phyloP scores from a whole-genome alignment of 2,329 filamentous ascomycete species.

The Zymoseptoria brevis region DNA sequence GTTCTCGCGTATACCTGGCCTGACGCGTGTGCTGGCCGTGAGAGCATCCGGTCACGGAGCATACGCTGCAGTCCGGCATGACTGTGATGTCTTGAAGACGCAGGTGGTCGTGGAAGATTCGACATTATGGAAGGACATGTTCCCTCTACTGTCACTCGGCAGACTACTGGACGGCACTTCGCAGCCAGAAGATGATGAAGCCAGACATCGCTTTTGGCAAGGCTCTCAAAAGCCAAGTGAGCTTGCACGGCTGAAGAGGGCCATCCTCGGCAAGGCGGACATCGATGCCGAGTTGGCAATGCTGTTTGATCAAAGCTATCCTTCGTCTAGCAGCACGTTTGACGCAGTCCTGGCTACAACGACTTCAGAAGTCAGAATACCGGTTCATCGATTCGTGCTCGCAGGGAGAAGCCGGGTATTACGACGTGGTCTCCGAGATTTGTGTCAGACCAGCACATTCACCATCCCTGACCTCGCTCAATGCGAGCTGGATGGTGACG shows the following conservation, averaged over 20 bases:
- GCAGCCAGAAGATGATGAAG: constrained; percentile 36
- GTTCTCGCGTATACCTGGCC: constrained; percentile 79
- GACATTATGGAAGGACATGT: constrained; percentile 65
- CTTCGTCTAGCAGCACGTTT: constrained; percentile 36
- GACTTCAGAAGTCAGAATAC: constrained; percentile 62
- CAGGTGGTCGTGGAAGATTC: constrained; percentile 60
- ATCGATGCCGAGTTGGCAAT: constrained; percentile 55
- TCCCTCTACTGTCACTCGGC: constrained; percentile 59
- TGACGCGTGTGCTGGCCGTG: constrained; percentile 77
- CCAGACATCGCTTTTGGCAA: constrained; percentile 42
- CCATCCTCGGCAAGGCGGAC: constrained; percentile 55
- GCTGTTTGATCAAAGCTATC: constrained; percentile 36
- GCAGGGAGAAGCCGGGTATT: constrained; percentile 64
- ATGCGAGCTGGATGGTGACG: constrained; percentile 46
- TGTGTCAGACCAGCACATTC: constrained; percentile 47
- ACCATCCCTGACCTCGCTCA: constrained; percentile 53
- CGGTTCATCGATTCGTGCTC: constrained; percentile 75
- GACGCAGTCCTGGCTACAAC: constrained; percentile 46
- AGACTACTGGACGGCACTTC: constrained; percentile 40
- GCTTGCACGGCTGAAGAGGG: constrained; percentile 46
- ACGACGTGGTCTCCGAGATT: constrained; percentile 52
- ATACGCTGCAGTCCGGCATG: constrained; percentile 77
- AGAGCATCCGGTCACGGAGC: constrained; percentile 84
- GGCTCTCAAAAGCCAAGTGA: constrained; percentile 38
- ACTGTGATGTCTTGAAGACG: constrained; percentile 71